Percentiles rank a stretch among this genome's conserved stretches.
Evolutionary conservation across 805 yeast genomes (phyloP).

Genomic region (Jamesozyma spencerorum): DNA sequence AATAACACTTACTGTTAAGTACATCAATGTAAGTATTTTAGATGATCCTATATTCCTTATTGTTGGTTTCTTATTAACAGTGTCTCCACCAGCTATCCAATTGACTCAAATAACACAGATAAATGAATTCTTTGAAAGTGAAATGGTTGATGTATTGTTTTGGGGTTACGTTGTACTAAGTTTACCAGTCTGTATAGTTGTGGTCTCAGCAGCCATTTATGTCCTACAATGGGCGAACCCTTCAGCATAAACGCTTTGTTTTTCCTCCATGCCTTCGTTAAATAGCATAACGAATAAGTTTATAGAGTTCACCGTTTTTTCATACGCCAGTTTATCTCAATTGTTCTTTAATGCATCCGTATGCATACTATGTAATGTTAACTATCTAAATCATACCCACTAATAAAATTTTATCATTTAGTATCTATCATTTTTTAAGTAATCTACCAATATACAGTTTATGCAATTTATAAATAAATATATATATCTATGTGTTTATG

Average conservation of each 20-base stretch:
- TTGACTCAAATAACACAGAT: slow-evolving; percentile 72
- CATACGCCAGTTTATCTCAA: too few relatives aligned
- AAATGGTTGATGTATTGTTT: slow-evolving; percentile 73
- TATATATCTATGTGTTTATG: slow-evolving; percentile 1
- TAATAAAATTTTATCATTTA: background rate
- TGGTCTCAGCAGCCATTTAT: slow-evolving; percentile 56
- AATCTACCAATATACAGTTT: too few relatives aligned
- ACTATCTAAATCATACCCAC: too few relatives aligned
- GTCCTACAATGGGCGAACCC: slow-evolving; percentile 36
- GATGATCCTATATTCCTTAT: slow-evolving; percentile 76
- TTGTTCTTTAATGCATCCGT: background rate
- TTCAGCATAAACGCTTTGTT: too few relatives aligned
- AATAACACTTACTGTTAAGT: slow-evolving; percentile 55
- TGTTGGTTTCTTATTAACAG: slow-evolving; percentile 65
- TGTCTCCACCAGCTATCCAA: slow-evolving; percentile 80
- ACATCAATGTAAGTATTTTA: slow-evolving; percentile 54
- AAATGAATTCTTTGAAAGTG: slow-evolving; percentile 66
- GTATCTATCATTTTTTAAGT: background rate
- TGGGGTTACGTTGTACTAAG: slow-evolving; percentile 77
- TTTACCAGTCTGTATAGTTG: slow-evolving; percentile 63
- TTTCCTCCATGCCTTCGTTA: too few relatives aligned
- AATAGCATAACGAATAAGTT: too few relatives aligned
- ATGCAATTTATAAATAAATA: too few relatives aligned
- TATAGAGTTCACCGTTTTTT: too few relatives aligned
- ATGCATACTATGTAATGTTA: background rate